Base-by-base conservation (phyloP, 2,329 filamentous ascomycete species). In the Apiospora malaysiana region DNA sequence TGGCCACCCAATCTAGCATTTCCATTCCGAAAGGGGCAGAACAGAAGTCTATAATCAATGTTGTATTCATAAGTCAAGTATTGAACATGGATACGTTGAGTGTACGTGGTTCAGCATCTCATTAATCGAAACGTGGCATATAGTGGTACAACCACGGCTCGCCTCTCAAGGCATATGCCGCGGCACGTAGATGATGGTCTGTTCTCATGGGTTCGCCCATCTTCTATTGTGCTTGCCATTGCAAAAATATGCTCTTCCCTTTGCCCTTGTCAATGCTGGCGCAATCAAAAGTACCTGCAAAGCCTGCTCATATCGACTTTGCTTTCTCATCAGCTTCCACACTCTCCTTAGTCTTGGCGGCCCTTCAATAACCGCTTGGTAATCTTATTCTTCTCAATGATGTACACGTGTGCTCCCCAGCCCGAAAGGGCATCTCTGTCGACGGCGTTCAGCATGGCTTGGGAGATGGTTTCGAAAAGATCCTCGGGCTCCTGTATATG, bases 301-400 rank as follows among this genome's bases (percentile, higher is more conserved):
- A 12, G 9, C 32, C 32, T 40, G 56, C 56, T 23, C 56, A 18
- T 63, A 21, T n/a, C 56, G 32, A 63, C 56, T 40, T 63, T 4
- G 12, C 42, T 63, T n/a, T 46, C 43, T n/a, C 42, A 25, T 43
- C 42, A 40, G 65, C 65, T 49, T 27, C 46, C 32, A 10, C 6
- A 37, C 21, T 14, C 56, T 25, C 8, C 49, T 78, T 94, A 95
- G 83, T 98, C 95, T 86, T 98, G 95, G 87, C 95, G 91, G 81
- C 95, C 95, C 91, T 98, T 98, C 83, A 99, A 87, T 91, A 99
- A 90, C 82, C 96, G 90, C 92, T 98, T 98, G 79, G 96, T 98
- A 74, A 99, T 94, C 93, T 98, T 98, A 86, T 97, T 95, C 90
- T 99, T 99, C 88, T 98, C 96, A 83, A 99, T 97, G 80, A 99